Percentiles rank a stretch among this genome's conserved stretches.
These are phyloP conservation scores for Fusarium gaditjirri DNA, from an alignment of 2,329 filamentous ascomycete genomes.

Conservation along the genomic window DNA sequence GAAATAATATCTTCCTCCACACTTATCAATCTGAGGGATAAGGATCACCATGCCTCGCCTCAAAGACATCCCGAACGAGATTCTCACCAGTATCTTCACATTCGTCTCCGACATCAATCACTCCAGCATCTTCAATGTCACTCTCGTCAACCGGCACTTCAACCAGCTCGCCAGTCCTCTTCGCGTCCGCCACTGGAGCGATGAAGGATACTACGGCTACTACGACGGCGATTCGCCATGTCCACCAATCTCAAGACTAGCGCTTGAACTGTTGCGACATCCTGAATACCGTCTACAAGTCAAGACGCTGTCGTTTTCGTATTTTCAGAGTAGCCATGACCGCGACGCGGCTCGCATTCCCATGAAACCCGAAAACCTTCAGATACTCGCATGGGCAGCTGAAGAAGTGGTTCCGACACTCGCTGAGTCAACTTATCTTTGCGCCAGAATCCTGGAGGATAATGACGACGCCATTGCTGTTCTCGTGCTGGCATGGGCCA, in stretches of 20 bases:
- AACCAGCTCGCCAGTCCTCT: background rate
- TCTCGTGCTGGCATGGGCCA: background rate
- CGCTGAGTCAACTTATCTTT: background rate
- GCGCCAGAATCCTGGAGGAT: accelerated
- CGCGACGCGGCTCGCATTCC: accelerated
- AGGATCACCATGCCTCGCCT: background rate
- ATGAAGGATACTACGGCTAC: background rate
- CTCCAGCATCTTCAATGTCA: background rate
- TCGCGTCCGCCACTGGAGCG: background rate
- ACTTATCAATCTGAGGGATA: background rate
- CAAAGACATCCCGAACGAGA: background rate
- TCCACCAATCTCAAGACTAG: background rate
- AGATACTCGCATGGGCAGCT: background rate
- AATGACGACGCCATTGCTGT: background rate
- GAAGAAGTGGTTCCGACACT: background rate
- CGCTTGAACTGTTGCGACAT: background rate
- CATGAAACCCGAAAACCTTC: background rate
- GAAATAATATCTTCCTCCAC: background rate
- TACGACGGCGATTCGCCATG: background rate
- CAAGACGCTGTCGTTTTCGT: background rate
- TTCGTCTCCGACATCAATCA: background rate
- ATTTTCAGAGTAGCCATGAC: accelerated
- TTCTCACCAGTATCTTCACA: background rate
- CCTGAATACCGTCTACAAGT: constrained; percentile 2
- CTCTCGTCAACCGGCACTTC: background rate